Base-by-base conservation (phyloP, 2,329 filamentous ascomycete genomes). In the Rhexocercosporidium sp. region DNA sequence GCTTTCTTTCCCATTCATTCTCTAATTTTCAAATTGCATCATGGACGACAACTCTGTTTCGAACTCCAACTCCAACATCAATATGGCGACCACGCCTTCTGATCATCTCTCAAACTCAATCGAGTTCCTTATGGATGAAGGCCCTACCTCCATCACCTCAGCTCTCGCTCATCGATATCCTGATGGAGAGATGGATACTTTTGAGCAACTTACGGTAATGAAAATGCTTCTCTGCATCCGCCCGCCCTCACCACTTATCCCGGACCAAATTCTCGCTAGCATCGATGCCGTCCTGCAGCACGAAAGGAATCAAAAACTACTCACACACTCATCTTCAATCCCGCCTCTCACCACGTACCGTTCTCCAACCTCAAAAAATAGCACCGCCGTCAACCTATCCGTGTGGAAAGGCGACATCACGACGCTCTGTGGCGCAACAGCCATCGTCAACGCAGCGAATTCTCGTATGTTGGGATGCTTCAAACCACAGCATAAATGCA, bases 341-440 rank as follows among this genome's bases (percentile, higher is more conserved):
- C 9, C 39, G 2, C 3, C 57, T 20, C 39, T 60, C 4, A 18
- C 14, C 20, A 14, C 47, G 11, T 51, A 29, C 22, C 22, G 22
- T 3, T 27, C 47, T 51, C 18, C 57, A 34, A 4, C 6, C 25
- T 18, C 41, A 31, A 27, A 22, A n/a, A 22, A 9, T 7, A 9
- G 31, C 4, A 20, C 22, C 9, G 7, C 1, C 5, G 34, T 41
- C 0, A 62, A 51, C 7, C 27, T 62, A 14, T 39, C 59, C 1
- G 41, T 62, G 14, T 62, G 59, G 59, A 62, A 41, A 41, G 59
- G 59, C 29, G 59, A 62, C 31, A 62, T 62, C 18, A 62, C 46
- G 3, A 62, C 59, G 3, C 44, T 62, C 7, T 20, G 29, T 8
- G 27, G 31, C 2, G 31, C 22, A 11, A 62, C 59, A 12, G 59